Percentiles rank a stretch among this genome's conserved stretches.
phyloP scores from a whole-genome alignment of 2,329 filamentous ascomycete species.

The Byssothecium circinans region DNA sequence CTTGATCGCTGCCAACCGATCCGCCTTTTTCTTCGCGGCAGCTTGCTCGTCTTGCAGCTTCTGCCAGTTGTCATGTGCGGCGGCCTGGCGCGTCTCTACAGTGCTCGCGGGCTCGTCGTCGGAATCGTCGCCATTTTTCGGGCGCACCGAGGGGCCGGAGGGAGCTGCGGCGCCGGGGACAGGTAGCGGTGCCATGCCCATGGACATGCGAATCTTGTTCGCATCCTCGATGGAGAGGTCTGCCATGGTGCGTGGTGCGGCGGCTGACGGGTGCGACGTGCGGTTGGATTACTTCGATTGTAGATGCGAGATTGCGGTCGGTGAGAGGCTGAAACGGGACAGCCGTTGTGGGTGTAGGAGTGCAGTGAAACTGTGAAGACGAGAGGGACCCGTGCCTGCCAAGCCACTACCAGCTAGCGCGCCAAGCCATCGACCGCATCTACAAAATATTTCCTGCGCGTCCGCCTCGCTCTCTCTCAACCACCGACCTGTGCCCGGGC shows the following conservation, averaged over 20 bases:
- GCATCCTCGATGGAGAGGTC: constrained; percentile 74
- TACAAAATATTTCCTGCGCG: constrained; percentile 35
- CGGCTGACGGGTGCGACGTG: constrained; percentile 7
- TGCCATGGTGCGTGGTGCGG: constrained; percentile 19
- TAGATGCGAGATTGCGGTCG: background rate
- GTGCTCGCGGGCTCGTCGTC: constrained; percentile 79
- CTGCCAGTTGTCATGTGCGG: constrained; percentile 74
- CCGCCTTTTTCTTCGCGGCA: constrained; percentile 76
- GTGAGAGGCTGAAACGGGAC: background rate
- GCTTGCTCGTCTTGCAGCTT: constrained; percentile 67
- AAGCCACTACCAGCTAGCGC: constrained; percentile 23
- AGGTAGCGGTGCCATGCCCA: constrained; percentile 87
- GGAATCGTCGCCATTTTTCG: constrained; percentile 52
- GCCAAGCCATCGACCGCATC: constrained; percentile 6
- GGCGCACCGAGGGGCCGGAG: constrained; percentile 61
- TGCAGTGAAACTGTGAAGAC: too few relatives aligned
- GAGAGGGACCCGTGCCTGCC: constrained; percentile 7
- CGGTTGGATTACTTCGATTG: background rate
- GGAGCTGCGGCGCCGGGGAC: constrained; percentile 67
- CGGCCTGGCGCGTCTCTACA: constrained; percentile 76
- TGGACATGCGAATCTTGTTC: constrained; percentile 84
- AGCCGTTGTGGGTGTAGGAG: background rate
- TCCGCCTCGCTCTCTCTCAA: constrained; percentile 34
- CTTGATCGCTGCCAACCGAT: constrained; percentile 79
- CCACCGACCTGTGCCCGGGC: constrained; percentile 80